Percentiles rank a stretch among this genome's conserved stretches.
These are phyloP conservation scores for Gossypium raimondii DNA, from an alignment of 345 rosid species.

Conservation along the genomic window DNA sequence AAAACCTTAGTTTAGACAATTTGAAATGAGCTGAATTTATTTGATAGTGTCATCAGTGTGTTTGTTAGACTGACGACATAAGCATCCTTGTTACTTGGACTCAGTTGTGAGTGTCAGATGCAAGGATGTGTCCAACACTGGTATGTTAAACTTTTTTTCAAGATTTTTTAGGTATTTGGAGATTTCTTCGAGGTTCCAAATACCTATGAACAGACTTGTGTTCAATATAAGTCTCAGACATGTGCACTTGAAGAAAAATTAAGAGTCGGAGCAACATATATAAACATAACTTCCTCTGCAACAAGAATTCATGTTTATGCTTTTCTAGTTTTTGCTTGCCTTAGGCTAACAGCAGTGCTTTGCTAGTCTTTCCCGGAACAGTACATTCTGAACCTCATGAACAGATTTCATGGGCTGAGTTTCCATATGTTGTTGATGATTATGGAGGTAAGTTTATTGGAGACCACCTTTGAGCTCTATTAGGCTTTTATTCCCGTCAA, in stretches of 20 bases:
- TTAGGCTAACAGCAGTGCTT: slow-evolving; percentile 69
- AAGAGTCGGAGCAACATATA: not conserved
- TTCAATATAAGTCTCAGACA: not conserved
- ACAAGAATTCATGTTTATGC: slow-evolving; percentile 11
- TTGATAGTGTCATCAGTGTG: not conserved
- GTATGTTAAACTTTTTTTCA: not conserved
- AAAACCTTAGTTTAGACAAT: not conserved
- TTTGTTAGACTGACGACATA: slow-evolving; percentile 6
- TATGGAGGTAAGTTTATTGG: slow-evolving; percentile 62
- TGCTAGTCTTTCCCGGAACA: slow-evolving; percentile 80
- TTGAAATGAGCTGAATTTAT: slow-evolving; percentile 1
- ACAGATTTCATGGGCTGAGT: slow-evolving; percentile 79
- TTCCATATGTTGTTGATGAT: slow-evolving; percentile 76
- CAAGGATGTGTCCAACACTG: not conserved
- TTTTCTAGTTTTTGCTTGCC: slow-evolving; percentile 21
- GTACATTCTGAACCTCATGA: slow-evolving; percentile 87
- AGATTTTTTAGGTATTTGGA: not conserved
- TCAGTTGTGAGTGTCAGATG: not conserved
- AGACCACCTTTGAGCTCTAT: slow-evolving; percentile 9
- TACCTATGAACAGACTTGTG: not conserved
- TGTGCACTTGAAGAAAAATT: not conserved
- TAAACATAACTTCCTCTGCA: not conserved
- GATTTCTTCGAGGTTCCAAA: not conserved
- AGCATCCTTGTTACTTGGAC: not conserved
- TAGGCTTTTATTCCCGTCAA: not conserved